A percentile compares a stretch with the other conserved stretches of the same genome.
Conservation (phyloP, 1,284 basidiomycete genomes). For the Boletus semigastroideus region DNA sequence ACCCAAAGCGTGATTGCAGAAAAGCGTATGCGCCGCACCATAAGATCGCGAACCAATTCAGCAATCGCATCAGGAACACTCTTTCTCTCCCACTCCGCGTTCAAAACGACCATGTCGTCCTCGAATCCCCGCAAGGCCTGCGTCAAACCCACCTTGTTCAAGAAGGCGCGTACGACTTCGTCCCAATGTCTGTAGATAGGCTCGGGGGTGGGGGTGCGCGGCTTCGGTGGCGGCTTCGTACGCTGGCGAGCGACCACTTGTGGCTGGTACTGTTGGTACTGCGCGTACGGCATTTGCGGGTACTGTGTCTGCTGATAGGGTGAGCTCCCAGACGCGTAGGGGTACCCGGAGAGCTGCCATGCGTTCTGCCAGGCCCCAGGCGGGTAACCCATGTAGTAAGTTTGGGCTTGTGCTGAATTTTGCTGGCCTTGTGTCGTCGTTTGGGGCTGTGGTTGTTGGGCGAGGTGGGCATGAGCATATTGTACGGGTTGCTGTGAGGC, state of each 20-base stretch:
- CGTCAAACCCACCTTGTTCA: conserved; percentile 53
- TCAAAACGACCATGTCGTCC: conserved; percentile 68
- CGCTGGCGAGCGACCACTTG: conserved; percentile 28
- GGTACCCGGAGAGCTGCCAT: conserved; percentile 35
- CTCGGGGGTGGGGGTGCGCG: conserved; percentile 37
- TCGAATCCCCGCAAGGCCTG: conserved; percentile 67
- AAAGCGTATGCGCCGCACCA: conserved; percentile 41
- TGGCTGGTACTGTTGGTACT: conserved; percentile 36
- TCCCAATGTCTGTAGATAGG: conserved; percentile 62
- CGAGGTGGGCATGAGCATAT: conserved; percentile 20
- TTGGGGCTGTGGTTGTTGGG: conserved; percentile 20
- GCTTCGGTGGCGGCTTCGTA: conserved; percentile 26
- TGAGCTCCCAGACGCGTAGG: conserved; percentile 31
- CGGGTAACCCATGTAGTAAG: conserved; percentile 34
- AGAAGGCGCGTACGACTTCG: conserved; percentile 51
- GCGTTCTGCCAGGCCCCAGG: conserved; percentile 33
- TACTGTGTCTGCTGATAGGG: conserved; percentile 36
- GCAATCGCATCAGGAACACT: conserved; percentile 54
- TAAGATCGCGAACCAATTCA: conserved; percentile 50
- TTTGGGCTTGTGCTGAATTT: conserved; percentile 23
- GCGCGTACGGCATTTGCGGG: conserved; percentile 31
- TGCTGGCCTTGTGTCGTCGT: conserved; percentile 27
- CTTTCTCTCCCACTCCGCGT: conserved; percentile 59
- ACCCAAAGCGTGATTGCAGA: background rate
- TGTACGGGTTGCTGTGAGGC: conserved; percentile 16